Evolutionary conservation across 2,329 filamentous ascomycete species (phyloP), one percentile per base, ranked within the genome.

Genomic region (Verruconis gallopava): DNA sequence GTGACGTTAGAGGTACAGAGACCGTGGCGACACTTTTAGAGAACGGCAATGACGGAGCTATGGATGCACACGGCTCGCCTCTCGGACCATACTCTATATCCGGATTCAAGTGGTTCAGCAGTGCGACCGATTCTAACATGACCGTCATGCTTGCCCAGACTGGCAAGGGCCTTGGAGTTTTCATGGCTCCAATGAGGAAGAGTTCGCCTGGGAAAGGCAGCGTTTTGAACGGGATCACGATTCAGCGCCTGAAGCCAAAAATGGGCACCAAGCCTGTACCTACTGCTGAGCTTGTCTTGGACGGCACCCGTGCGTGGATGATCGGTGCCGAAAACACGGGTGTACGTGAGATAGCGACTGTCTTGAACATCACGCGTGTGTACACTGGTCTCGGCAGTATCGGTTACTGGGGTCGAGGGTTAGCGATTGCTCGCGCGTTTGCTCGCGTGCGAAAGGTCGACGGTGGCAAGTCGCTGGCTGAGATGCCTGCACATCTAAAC

Each of bases 91-190:
- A 73, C 71, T 60, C 56, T 4, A 68, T 84, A 45, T 67, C 65
- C 22, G 80, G 80, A 0, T 82, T 82, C 66, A 83, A 84, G 51
- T 84, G 78, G 70, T 81, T 82, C 59, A 77, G 72, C 30, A 75
- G 69, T 3, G 78, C 77, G 0, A 81, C 77, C 0, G 78, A 81
- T 53, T 70, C 72, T 0, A 65, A 77, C 37, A 75, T 81, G 68
- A 65, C 73, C 0, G 62, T 85, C 3, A 58, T 82, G 1, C 71
- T 84, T 2, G 79, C 80, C 1, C 69, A 69, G 42, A 80, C 75
- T 0, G 54, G 58, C 0, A 63, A 64, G 2, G 66, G 67, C 2
- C 60, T 83, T 1, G 75, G 69, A 36, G 68, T 72, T 1, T 85
- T 85, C 56, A 69, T 74, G 30, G 77, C 77, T 1, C 80, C 81